A percentile compares a stretch with the other conserved stretches of the same genome.
These are phyloP conservation scores for Calonectria honghensis DNA, from an alignment of 2,329 filamentous ascomycete species.

Conservation along the genomic window DNA sequence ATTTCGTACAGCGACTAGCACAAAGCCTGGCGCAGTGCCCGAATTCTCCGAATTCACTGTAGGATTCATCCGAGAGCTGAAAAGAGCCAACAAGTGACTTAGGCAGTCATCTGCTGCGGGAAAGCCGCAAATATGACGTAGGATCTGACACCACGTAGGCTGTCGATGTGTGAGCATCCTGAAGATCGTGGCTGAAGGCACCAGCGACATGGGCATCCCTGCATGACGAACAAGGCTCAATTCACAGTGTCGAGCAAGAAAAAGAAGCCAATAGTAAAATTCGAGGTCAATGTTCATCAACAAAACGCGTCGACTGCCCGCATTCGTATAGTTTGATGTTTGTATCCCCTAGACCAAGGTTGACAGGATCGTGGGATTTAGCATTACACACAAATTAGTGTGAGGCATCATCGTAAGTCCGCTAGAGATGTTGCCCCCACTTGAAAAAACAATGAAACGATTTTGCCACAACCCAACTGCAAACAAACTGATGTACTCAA, in stretches of 20 bases:
- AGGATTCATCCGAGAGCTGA: not conserved
- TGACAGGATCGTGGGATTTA: not conserved
- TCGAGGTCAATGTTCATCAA: not conserved
- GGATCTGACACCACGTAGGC: conserved; percentile 18
- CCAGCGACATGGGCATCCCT: not conserved
- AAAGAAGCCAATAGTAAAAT: too few species aligned
- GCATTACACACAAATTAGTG: too few species aligned
- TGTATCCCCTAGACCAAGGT: not conserved
- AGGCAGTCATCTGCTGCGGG: not conserved
- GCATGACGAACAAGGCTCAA: not conserved
- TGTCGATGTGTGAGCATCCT: not conserved
- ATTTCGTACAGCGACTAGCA: not conserved
- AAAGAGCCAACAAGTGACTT: not conserved
- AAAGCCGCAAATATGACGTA: conserved; percentile 18
- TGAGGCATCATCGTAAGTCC: not conserved
- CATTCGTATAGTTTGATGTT: not conserved
- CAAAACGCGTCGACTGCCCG: not conserved
- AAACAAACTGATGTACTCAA: too few species aligned
- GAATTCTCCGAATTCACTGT: not conserved
- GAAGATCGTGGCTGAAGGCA: not conserved
- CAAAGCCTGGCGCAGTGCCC: not conserved
- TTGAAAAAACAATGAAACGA: not conserved
- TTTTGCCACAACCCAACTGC: not conserved
- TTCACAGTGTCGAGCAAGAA: too few species aligned
- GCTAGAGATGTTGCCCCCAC: not conserved